Evolutionary conservation across 2,329 filamentous ascomycete species (phyloP).

Genomic region (Plenodomus tracheiphilus): DNA sequence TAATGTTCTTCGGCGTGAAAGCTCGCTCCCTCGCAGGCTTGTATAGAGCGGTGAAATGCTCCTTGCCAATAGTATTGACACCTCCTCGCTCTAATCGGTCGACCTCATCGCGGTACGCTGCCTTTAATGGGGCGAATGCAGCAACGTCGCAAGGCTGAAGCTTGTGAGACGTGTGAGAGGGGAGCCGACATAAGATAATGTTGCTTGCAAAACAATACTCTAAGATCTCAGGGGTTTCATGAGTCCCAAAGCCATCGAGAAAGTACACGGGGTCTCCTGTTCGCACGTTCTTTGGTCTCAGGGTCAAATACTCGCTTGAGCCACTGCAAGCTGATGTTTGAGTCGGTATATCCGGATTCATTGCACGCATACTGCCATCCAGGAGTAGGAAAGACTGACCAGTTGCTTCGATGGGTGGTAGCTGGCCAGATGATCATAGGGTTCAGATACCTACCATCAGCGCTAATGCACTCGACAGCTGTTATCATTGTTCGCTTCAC

Average conservation of each 20-base stretch:
- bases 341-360: constrained; percentile 2
- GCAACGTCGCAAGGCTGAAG: neutral
- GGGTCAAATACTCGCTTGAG: constrained; percentile 2
- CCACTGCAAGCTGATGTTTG: constrained; percentile 2
- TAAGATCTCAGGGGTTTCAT: constrained; percentile 41
- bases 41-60: constrained; percentile 20
- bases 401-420: constrained; percentile 9
- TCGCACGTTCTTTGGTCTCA: constrained; percentile 2
- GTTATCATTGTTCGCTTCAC: constrained; percentile 18
- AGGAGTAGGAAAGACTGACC: constrained; percentile 10
- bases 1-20: constrained; percentile 34
- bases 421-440: constrained; percentile 20
- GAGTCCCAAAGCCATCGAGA: constrained; percentile 30
- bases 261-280: neutral
- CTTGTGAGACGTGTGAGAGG: neutral
- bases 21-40: constrained; percentile 25
- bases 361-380: neutral
- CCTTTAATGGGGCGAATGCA: constrained; percentile 13
- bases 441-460: constrained; percentile 18
- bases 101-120: constrained; percentile 13
- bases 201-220: constrained; percentile 39
- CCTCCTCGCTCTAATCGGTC: constrained; percentile 15
- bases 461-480: constrained; percentile 14
- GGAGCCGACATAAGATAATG: constrained; percentile 17
- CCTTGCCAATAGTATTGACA: constrained; percentile 10